A percentile compares a stretch with the other conserved stretches of the same genome.
Conservation (phyloP, 1,284 basidiomycete species). For the Leccinum griseonigrum region DNA sequence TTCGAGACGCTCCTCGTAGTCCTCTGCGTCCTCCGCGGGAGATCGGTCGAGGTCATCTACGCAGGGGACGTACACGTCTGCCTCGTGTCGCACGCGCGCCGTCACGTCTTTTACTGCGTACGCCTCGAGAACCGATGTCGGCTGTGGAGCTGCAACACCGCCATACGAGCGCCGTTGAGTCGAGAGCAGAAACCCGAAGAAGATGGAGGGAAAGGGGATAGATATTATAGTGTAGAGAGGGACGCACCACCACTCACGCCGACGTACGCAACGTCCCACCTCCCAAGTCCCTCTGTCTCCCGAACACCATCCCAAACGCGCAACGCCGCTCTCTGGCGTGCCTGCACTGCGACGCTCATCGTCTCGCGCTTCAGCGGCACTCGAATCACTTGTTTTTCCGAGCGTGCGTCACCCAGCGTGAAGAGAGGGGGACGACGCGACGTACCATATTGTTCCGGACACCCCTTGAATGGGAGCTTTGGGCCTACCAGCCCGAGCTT, state of each 20-base stretch:
- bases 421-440: constrained; percentile 5
- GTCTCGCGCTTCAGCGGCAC: constrained; percentile 40
- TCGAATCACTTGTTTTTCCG: constrained; percentile 38
- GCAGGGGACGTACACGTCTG: constrained; percentile 36
- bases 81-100: constrained; percentile 17
- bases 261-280: constrained; percentile 47
- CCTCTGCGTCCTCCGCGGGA: constrained; percentile 34
- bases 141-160: constrained; percentile 1
- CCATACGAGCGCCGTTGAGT: background rate
- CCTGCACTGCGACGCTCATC: constrained; percentile 32
- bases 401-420: background rate
- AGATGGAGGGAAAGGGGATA: background rate
- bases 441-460: constrained; percentile 49
- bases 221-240: no score
- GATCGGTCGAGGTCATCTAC: constrained; percentile 27
- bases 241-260: constrained; percentile 16
- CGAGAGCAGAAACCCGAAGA: background rate
- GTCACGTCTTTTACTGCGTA: constrained; percentile 6
- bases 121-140: background rate
- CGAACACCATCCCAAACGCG: constrained; percentile 41
- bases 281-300: constrained; percentile 30
- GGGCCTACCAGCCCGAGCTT: constrained; percentile 54
- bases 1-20: constrained; percentile 46
- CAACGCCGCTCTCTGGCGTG: constrained; percentile 37
- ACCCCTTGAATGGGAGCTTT: constrained; percentile 47